Percentiles rank a stretch among this genome's conserved stretches.
Conservation (phyloP, 2,329 filamentous ascomycete genomes). For the Fusarium bulbicola region DNA sequence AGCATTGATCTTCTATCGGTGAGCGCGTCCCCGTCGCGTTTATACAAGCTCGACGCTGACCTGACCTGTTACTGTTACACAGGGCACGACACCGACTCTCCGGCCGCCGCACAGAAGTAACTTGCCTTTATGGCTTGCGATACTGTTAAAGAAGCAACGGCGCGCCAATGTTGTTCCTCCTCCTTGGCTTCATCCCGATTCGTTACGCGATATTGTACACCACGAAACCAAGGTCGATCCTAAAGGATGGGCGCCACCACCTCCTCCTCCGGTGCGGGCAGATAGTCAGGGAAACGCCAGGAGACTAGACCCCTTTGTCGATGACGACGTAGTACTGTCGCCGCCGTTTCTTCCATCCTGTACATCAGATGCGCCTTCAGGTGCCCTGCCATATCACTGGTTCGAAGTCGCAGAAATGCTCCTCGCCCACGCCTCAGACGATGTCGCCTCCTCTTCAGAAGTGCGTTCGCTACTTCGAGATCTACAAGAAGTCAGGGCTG, state of each 20-base stretch:
- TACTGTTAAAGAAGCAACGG: slow-evolving; percentile 92
- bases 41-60: slow-evolving; percentile 21
- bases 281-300: slow-evolving; percentile 57
- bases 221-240: slow-evolving; percentile 79
- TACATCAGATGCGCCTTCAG: slow-evolving; percentile 72
- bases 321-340: slow-evolving; percentile 55
- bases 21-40: slow-evolving; percentile 53
- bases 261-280: slow-evolving; percentile 67
- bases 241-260: slow-evolving; percentile 79
- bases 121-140: slow-evolving; percentile 91
- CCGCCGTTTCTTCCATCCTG: slow-evolving; percentile 84
- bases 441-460: slow-evolving; percentile 77
- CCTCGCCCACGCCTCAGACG: slow-evolving; percentile 84
- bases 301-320: slow-evolving; percentile 41
- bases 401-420: slow-evolving; percentile 89
- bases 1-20: slow-evolving; percentile 86
- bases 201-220: slow-evolving; percentile 80
- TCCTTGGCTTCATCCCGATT: slow-evolving; percentile 82
- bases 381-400: slow-evolving; percentile 92
- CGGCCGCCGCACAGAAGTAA: slow-evolving; percentile 82
- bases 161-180: slow-evolving; percentile 93
- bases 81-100: slow-evolving; percentile 82
- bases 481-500: slow-evolving; percentile 85
- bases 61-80: slow-evolving; percentile 23
- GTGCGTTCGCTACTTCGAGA: slow-evolving; percentile 81